Evolutionary conservation across 768 basidiomycete species (phyloP).

Genomic region (Termitomyces heimii): DNA sequence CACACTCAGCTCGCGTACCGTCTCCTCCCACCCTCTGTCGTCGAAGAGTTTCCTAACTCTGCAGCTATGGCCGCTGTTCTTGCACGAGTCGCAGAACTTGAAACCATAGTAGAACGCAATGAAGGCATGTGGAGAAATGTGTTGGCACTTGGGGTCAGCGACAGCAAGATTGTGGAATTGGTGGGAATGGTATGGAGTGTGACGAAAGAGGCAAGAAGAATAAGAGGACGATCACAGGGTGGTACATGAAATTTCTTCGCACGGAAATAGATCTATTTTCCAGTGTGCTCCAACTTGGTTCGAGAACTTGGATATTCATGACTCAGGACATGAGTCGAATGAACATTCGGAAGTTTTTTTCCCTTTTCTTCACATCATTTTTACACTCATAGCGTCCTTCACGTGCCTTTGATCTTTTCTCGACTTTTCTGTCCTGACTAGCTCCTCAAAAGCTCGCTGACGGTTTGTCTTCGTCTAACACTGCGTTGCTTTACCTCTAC

Average conservation of each 20-base stretch:
- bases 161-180: conserved; percentile 38
- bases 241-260: not conserved
- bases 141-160: conserved; percentile 45
- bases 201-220: conserved; percentile 53
- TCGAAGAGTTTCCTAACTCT: conserved; percentile 58
- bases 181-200: conserved; percentile 68
- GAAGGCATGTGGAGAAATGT: conserved; percentile 67
- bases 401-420: not conserved
- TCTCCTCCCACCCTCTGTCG: conserved; percentile 47
- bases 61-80: conserved; percentile 51
- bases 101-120: conserved; percentile 33
- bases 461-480: not conserved
- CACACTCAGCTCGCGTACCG: conserved; percentile 39
- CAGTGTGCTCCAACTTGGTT: not conserved
- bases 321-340: not conserved
- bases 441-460: not conserved
- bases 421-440: not conserved
- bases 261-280: not conserved
- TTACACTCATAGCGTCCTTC: not conserved
- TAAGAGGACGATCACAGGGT: conserved; percentile 4
- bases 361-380: not conserved
- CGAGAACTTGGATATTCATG: not conserved
- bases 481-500: not conserved
- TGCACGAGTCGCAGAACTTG: conserved; percentile 31
- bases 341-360: not conserved